Evolutionary conservation across 2,329 filamentous ascomycete species (phyloP).

Genomic region (Fusarium pilosicola): DNA sequence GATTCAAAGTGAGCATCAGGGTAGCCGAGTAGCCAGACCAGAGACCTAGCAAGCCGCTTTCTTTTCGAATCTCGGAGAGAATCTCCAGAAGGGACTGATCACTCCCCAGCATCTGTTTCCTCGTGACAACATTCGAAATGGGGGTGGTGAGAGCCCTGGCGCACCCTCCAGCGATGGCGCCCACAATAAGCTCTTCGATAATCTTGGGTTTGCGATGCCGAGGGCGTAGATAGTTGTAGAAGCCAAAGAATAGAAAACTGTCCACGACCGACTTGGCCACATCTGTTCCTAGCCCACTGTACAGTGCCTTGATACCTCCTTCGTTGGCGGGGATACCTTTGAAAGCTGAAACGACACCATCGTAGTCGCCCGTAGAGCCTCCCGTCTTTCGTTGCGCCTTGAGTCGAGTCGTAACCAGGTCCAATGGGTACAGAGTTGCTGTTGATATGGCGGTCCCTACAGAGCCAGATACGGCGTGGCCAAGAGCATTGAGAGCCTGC

Average conservation of each 20-base stretch:
- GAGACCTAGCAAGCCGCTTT: slow-evolving; percentile 79
- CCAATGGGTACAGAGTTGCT: slow-evolving; percentile 81
- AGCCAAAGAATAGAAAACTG: slow-evolving; percentile 87
- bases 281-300: slow-evolving; percentile 71
- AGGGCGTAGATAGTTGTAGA: slow-evolving; percentile 69
- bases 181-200: slow-evolving; percentile 78
- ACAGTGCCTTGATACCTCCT: slow-evolving; percentile 77
- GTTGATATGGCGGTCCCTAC: slow-evolving; percentile 83
- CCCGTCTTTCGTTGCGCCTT: slow-evolving; percentile 77
- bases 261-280: slow-evolving; percentile 75
- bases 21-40: slow-evolving; percentile 91
- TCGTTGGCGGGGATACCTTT: slow-evolving; percentile 75
- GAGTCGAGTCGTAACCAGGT: slow-evolving; percentile 82
- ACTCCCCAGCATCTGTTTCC: slow-evolving; percentile 75
- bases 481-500: slow-evolving; percentile 73
- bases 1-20: slow-evolving; percentile 84
- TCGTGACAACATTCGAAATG: slow-evolving; percentile 81
- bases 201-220: slow-evolving; percentile 63
- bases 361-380: slow-evolving; percentile 63
- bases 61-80: slow-evolving; percentile 68
- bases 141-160: slow-evolving; percentile 82
- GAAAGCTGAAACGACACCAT: slow-evolving; percentile 74
- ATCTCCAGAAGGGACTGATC: slow-evolving; percentile 64
- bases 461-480: slow-evolving; percentile 84
- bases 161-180: slow-evolving; percentile 77